phyloP scores from a whole-genome alignment of 2,329 filamentous ascomycete species.

The Sporothrix variecibatus region DNA sequence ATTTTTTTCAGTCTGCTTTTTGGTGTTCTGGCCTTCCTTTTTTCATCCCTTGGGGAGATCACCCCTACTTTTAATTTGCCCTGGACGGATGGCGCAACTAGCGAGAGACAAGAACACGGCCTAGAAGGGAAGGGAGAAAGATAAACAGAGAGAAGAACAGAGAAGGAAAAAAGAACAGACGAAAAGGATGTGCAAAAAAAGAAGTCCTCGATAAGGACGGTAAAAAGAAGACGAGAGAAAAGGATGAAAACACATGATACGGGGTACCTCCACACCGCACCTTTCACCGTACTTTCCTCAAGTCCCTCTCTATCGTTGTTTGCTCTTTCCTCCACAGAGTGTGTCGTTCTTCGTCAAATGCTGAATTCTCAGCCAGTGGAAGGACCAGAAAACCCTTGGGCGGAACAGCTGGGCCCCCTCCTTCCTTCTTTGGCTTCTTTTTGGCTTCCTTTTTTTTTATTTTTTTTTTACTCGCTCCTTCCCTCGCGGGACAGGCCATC shows the following conservation, averaged over 20 bases:
- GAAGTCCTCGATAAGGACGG: not conserved
- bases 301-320: not conserved
- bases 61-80: constrained; percentile 4
- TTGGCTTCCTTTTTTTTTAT: too few relatives aligned
- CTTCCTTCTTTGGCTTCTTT: too few relatives aligned
- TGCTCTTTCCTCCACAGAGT: not conserved
- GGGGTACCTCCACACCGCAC: not conserved
- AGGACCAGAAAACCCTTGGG: not conserved
- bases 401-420: not conserved
- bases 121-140: not conserved
- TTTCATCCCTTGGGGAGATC: constrained; percentile 14
- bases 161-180: not conserved
- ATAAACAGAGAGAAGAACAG: not conserved
- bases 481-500: not conserved
- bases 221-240: not conserved
- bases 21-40: not conserved
- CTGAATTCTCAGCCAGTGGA: not conserved
- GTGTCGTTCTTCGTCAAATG: too few relatives aligned
- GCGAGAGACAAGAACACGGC: not conserved
- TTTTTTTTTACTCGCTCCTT: not conserved
- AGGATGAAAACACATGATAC: not conserved
- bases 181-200: not conserved
- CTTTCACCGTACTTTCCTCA: not conserved
- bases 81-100: constrained; percentile 6
- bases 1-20: not conserved